Percentiles rank a stretch among this genome's conserved stretches.
Evolutionary conservation across 139 green algal genomes (phyloP).

Genomic region (Nannochloris sp.): DNA sequence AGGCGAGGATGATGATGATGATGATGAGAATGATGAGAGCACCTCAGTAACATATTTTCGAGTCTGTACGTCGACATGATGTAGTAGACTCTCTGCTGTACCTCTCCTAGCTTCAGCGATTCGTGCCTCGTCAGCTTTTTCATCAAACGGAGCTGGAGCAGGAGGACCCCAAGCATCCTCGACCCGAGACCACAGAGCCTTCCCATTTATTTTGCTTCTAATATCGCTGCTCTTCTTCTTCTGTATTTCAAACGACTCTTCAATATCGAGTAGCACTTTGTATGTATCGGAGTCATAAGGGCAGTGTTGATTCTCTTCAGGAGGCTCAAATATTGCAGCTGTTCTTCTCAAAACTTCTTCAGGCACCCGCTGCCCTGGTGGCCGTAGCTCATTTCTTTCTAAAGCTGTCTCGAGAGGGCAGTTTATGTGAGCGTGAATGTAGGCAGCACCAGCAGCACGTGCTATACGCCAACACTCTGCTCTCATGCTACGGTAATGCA

Average conservation of each 20-base stretch:
- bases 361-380: background rate
- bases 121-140: background rate
- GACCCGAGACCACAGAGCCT: background rate
- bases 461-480: slow-evolving; percentile 1
- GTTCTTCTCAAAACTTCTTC: background rate
- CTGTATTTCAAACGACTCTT: no score
- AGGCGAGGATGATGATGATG: no score
- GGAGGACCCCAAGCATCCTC: background rate
- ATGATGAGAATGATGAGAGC: background rate
- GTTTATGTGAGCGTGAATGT: background rate
- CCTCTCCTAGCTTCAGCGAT: background rate
- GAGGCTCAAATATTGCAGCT: background rate
- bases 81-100: background rate
- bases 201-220: background rate
- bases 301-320: background rate
- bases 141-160: background rate
- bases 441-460: background rate
- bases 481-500: slow-evolving; percentile 10
- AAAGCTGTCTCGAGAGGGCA: background rate
- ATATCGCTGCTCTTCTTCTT: background rate
- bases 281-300: background rate
- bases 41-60: background rate
- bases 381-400: background rate
- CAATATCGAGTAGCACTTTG: background rate
- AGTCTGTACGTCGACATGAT: slow-evolving; percentile 1